phyloP scores from a whole-genome alignment of 192 early-diverging fungal species.

The Diversispora eburnea region DNA sequence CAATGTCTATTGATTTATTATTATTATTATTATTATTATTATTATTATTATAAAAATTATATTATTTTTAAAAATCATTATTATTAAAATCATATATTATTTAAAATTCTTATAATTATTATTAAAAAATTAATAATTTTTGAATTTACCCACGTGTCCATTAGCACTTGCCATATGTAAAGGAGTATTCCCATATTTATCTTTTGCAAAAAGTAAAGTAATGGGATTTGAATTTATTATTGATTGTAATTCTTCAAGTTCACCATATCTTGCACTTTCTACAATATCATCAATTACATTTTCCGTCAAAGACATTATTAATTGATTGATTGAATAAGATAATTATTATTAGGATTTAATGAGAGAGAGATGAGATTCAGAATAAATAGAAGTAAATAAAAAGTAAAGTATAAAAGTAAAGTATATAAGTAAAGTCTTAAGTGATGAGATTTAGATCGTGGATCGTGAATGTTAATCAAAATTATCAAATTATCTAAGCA shows the following conservation, averaged over 20 bases:
- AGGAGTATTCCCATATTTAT: conserved; percentile 59
- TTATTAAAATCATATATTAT: too few relatives aligned
- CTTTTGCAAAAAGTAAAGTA: conserved; percentile 23
- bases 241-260: conserved; percentile 58
- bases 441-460: too few relatives aligned
- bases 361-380: too few relatives aligned
- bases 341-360: too few relatives aligned
- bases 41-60: too few relatives aligned
- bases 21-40: background rate
- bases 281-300: conserved; percentile 56
- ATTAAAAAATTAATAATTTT: background rate
- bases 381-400: background rate
- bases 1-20: conserved; percentile 43
- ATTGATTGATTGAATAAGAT: background rate
- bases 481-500: too few relatives aligned
- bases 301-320: background rate
- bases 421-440: too few relatives aligned
- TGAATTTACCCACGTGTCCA: conserved; percentile 56
- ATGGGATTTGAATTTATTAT: background rate
- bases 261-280: conserved; percentile 69
- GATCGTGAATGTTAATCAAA: too few relatives aligned
- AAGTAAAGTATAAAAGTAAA: too few relatives aligned
- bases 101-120: background rate
- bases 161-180: conserved; percentile 84
- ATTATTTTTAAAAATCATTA: too few relatives aligned